A percentile compares a stretch with the other conserved stretches of the same genome.
Conservation (phyloP, 768 basidiomycete species). For the Fomitopsis serialis region DNA sequence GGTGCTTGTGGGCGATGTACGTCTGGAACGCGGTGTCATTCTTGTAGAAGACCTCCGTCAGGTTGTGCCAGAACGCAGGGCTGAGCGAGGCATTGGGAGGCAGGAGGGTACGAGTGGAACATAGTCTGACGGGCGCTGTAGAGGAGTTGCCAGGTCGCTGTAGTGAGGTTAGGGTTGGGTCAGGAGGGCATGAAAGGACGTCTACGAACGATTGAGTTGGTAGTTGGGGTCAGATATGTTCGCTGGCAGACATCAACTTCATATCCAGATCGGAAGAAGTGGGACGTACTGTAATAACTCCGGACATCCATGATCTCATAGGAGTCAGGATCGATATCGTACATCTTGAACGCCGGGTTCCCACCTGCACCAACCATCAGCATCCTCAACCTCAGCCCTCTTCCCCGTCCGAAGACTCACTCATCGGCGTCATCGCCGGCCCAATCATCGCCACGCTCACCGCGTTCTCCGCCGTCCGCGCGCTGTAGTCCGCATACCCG, state of each 20-base stretch:
- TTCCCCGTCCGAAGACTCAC: constrained; percentile 26
- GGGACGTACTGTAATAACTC: constrained; percentile 41
- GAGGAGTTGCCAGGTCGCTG: constrained; percentile 47
- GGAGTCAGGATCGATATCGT: constrained; percentile 62
- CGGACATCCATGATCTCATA: constrained; percentile 59
- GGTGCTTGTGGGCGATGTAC: constrained; percentile 39
- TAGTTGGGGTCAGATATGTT: constrained; percentile 38
- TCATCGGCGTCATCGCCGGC: constrained; percentile 53
- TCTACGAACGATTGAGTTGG: constrained; percentile 44
- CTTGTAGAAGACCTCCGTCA: constrained; percentile 47
- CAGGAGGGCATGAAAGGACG: constrained; percentile 8
- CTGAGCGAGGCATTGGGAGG: constrained; percentile 34
- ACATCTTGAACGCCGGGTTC: constrained; percentile 53
- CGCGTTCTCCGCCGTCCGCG: constrained; percentile 40
- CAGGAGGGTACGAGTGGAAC: constrained; percentile 37
- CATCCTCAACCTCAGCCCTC: not conserved
- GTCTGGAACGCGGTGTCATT: constrained; percentile 41
- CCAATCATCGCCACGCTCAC: constrained; percentile 44
- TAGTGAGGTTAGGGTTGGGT: not conserved
- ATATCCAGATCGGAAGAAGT: not conserved
- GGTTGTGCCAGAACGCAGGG: constrained; percentile 55
- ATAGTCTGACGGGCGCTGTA: constrained; percentile 55
- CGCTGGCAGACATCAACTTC: constrained; percentile 15
- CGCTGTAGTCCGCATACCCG: constrained; percentile 48
- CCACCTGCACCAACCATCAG: constrained; percentile 30